Evolutionary conservation across 163 green algal genomes (phyloP), one percentile per base, ranked within the genome.

Genomic region (Scenedesmus sp.): DNA sequence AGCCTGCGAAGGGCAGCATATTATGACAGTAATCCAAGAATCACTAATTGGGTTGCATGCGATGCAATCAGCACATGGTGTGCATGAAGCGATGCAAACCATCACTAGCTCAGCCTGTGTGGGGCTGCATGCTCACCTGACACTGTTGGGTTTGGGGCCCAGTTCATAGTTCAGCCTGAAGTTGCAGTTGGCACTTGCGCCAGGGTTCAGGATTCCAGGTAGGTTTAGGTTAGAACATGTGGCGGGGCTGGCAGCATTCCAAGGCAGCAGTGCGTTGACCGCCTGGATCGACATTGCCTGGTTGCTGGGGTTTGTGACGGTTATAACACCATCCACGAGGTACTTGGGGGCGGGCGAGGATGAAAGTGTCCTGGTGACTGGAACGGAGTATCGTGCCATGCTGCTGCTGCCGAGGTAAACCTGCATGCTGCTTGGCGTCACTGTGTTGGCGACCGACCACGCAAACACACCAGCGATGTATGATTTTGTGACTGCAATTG

Each of bases 401-500:
- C 49, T 46, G 33, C 49, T 73, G 49, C 81, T 87, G 46, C 56
- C 81, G 22, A 30, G 18, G 20, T 53, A 78, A 2, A 87, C 30
- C 49, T 87, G 33, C n/a, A 87, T 40, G 9, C 33, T 46, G 51
- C 37, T 73, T 2, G 81, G 81, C 6, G 53, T 49, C n/a, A 87
- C 81, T n/a, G 33, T 73, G 37, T 44, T 78, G 18, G 33, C 37
- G 5, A 72, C 49, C 2, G 81, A 30, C 81, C 81, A 87, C 2
- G 9, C 18, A 20, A 53, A 87, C 5, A 33, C n/a, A 13, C 81
- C 81, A 18, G 51, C 37, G 37, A 87, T 76, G 81, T 87, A 87
- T 10, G 81, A 78, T n/a, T 78, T 87, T 44, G 81, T 87, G n/a
- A 87, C 51, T 46, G 81, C 18, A 26, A 87, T 44, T 33, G 81